Conservation (phyloP, 139 green algal species). For the Parachlorella kessleri region DNA sequence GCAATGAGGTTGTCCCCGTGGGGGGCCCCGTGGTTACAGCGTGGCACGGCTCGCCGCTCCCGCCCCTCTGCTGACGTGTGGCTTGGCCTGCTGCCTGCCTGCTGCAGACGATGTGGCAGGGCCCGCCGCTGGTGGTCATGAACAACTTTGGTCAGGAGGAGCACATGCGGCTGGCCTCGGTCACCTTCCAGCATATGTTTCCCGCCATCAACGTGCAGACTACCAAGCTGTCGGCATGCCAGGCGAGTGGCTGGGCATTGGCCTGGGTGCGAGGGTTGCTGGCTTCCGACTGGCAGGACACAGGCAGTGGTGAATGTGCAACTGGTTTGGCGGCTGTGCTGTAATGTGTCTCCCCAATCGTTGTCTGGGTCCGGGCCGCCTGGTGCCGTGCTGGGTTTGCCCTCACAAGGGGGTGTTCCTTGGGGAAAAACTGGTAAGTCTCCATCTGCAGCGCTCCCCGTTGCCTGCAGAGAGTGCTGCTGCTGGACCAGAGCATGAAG, state of each 20-base stretch:
- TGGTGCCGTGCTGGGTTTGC: too few species aligned
- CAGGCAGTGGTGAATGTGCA: too few species aligned
- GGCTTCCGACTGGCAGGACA: background rate
- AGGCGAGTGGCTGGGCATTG: too few species aligned
- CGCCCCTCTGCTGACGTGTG: background rate
- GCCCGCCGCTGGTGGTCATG: slow-evolving; percentile 89
- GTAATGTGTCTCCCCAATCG: background rate
- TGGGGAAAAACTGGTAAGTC: too few species aligned
- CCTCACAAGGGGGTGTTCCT: too few species aligned
- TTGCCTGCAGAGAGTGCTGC: slow-evolving; percentile 72
- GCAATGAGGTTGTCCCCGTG: background rate
- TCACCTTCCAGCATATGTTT: slow-evolving; percentile 95
- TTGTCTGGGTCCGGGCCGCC: too few species aligned
- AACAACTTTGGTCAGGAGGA: slow-evolving; percentile 81
- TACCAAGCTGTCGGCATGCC: slow-evolving; percentile 71
- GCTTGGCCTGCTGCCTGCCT: background rate
- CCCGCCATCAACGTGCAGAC: slow-evolving; percentile 93
- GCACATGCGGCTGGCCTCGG: slow-evolving; percentile 79
- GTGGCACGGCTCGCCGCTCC: background rate
- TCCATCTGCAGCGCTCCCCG: too few species aligned
- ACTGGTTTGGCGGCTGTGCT: background rate
- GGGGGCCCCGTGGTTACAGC: background rate
- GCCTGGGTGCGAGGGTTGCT: too few species aligned
- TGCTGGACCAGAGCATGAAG: slow-evolving; percentile 80
- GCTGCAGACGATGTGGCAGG: slow-evolving; percentile 66